Evolutionary conservation across 75 land plant genomes (phyloP), one percentile per base, ranked within the genome.

Genomic region (Pinus taeda): DNA sequence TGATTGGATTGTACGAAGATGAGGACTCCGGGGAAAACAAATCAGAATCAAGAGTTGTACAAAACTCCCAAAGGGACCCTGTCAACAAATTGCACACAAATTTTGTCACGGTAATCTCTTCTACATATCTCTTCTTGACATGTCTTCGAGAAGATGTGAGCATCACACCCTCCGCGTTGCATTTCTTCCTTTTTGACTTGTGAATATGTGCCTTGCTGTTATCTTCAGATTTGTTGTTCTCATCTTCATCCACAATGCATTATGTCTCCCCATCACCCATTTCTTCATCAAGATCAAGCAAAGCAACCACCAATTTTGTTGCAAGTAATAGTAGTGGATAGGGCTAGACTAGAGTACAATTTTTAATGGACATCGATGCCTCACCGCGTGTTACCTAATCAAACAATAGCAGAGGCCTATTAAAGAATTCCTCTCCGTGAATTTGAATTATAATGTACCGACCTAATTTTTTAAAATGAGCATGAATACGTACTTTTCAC

Each of bases 311-410:
- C 84, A 97, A 86, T 78, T 97, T 98, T 49, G 84, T 86, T 18
- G 93, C 86, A 77, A 97, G 81, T 33, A 97, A 73, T n/a, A 95
- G 70, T 42, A 97, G 76, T 57, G 98, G 98, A 37, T 92, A 88
- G 36, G 98, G 93, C 42, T 90, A 91, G 60, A 91, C 81, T 26
- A 94, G 69, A 61, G 89, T 86, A 82, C 91, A 84, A 67, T 94
- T 92, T 74, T 84, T 87, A 36, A 93, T 90, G 73, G 83, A 85
- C 78, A 87, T 74, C 45, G 90, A 89, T 15, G 89, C 81, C 82
- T 97, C 99, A 49, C 95, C 95, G 56, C 98, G 99, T 11, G 92
- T 92, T 29, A 97, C 87, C 77, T 97, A 95, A 84, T 97, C 98
- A 84, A 83, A 97, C 11, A 89, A 76, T 24, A 92, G 59, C n/a